A percentile compares a stretch with the other conserved stretches of the same genome.
Conservation (phyloP, 352 stramenopile genomes). For the Phytophthora pisi region DNA sequence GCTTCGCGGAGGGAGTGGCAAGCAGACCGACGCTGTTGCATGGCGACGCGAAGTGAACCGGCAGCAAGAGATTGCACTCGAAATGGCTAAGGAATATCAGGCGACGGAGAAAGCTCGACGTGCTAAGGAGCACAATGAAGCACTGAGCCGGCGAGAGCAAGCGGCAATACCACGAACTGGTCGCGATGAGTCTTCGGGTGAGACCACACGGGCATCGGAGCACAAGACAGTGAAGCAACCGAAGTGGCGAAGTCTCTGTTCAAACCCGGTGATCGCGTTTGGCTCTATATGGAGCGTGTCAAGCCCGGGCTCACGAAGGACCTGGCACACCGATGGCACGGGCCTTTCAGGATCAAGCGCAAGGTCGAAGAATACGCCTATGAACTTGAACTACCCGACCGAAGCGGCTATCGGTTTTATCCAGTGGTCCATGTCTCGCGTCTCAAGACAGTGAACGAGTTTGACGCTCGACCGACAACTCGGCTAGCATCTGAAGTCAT, state of each 20-base stretch:
- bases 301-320: slow-evolving; percentile 7
- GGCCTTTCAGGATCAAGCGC: too few relatives aligned
- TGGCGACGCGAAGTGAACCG: not conserved
- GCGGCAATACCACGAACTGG: too few relatives aligned
- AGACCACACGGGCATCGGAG: not conserved
- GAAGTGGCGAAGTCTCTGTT: not conserved
- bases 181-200: not conserved
- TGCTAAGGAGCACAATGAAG: slow-evolving; percentile 8
- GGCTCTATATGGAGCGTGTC: slow-evolving; percentile 15
- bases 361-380: not conserved
- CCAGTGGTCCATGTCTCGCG: not conserved
- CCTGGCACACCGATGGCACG: too few relatives aligned
- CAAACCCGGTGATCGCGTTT: not conserved
- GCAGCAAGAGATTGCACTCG: not conserved
- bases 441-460: not conserved
- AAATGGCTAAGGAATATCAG: slow-evolving; percentile 11
- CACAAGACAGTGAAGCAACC: not conserved
- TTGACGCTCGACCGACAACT: not conserved
- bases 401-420: not conserved
- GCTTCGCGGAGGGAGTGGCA: not conserved
- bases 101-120: slow-evolving; percentile 3
- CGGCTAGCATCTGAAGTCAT: not conserved
- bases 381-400: not conserved
- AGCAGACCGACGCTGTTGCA: not conserved
- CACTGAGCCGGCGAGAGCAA: not conserved